Percentiles rank a stretch among this genome's conserved stretches.
phyloP scores from a whole-genome alignment of 2,329 filamentous ascomycete species.

The Neopestalotiopsis rosae region DNA sequence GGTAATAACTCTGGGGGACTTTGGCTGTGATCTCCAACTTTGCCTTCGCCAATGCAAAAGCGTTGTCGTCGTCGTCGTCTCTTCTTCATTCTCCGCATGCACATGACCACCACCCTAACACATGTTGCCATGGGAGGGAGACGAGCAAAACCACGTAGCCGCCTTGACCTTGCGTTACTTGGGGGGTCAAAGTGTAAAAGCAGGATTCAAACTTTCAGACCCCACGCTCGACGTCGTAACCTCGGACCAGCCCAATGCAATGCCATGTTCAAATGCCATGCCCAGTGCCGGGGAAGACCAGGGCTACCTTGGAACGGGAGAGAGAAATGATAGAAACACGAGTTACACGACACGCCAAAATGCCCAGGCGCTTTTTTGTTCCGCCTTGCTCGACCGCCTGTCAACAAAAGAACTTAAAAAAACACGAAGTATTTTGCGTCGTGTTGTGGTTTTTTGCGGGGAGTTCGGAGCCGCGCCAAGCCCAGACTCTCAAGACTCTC shows the following conservation, averaged over 20 bases:
- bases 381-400: neutral
- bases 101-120: neutral
- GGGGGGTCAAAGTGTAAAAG: neutral
- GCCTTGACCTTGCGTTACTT: neutral
- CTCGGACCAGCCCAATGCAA: neutral
- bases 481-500: neutral
- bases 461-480: neutral
- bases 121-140: neutral
- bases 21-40: neutral
- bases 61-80: neutral
- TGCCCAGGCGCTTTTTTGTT: no score
- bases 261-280: neutral
- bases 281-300: neutral
- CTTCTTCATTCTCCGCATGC: neutral
- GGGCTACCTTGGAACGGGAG: no score
- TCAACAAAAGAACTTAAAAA: neutral
- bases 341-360: no score
- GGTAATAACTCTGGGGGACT: no score
- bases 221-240: neutral
- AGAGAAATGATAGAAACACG: no score
- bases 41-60: neutral
- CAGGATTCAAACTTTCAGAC: neutral
- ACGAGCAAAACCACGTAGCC: neutral
- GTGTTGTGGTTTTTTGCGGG: neutral
- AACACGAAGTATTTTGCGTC: neutral